These are phyloP conservation scores for Aspergillus sclerotioniger DNA, from an alignment of 495 filamentous ascomycete species.

Conservation along the genomic window DNA sequence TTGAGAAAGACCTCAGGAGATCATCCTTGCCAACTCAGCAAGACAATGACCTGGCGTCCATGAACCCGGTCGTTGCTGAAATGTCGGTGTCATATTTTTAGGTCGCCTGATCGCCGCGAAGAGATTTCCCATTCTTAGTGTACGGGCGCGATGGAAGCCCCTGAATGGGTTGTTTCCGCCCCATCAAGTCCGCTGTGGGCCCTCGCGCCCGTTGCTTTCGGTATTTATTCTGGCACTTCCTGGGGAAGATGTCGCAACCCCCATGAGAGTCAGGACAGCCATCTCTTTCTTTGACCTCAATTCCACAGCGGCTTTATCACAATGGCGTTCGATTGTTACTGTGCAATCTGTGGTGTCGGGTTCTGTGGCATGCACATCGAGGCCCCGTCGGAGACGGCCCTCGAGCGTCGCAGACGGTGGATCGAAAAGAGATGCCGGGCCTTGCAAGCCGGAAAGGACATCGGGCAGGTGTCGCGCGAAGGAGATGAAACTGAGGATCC, in stretches of 20 bases:
- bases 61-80: neutral
- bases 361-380: conserved; percentile 24
- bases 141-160: neutral
- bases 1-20: neutral
- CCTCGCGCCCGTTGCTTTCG: neutral
- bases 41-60: neutral
- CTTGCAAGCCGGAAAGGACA: conserved; percentile 11
- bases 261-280: neutral
- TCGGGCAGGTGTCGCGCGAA: conserved; percentile 4
- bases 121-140: neutral
- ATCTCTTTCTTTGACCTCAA: neutral
- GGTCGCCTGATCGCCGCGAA: conserved; percentile 8
- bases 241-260: neutral
- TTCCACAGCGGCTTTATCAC: neutral
- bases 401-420: conserved; percentile 19
- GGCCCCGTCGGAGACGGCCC: conserved; percentile 16
- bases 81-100: conserved; percentile 3
- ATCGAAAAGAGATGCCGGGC: conserved; percentile 21
- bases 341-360: conserved; percentile 24
- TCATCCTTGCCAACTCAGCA: conserved; percentile 3
- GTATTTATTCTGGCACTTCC: conserved; percentile 3
- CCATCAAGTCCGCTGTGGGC: conserved; percentile 1
- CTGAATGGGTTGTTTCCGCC: conserved; percentile 3
- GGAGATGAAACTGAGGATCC: conserved; percentile 10
- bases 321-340: conserved; percentile 28